Evolutionary conservation across 2,329 filamentous ascomycete species (phyloP).

Genomic region (Xylariales sp.): DNA sequence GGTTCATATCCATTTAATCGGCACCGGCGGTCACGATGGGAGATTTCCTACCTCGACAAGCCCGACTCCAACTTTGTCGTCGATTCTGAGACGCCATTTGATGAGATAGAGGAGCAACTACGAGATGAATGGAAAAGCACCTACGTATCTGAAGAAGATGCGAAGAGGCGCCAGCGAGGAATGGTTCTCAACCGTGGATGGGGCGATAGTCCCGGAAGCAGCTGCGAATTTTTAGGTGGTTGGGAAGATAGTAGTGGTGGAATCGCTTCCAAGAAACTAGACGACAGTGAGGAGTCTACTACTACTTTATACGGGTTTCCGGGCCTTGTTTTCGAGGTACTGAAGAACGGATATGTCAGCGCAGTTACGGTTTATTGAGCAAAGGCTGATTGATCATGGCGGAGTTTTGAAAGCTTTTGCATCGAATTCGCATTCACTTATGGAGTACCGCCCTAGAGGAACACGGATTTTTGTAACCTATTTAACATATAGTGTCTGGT

Average conservation of each 20-base stretch:
- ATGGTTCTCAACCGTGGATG: conserved; percentile 94
- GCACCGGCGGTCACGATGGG: conserved; percentile 90
- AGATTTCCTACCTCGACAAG: conserved; percentile 70
- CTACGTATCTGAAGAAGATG: conserved; percentile 67
- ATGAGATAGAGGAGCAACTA: conserved; percentile 76
- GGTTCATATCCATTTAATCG: conserved; percentile 98
- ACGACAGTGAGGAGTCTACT: conserved; percentile 67
- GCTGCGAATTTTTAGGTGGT: conserved; percentile 83
- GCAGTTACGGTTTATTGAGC: conserved; percentile 86
- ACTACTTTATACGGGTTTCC: conserved; percentile 95
- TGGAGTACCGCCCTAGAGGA: conserved; percentile 4
- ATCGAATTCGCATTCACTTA: background rate
- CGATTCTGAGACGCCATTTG: conserved; percentile 82
- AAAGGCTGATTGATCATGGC: background rate
- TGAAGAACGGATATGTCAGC: conserved; percentile 91
- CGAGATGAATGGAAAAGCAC: conserved; percentile 76
- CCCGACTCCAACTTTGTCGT: conserved; percentile 59
- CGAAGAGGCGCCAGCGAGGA: conserved; percentile 67
- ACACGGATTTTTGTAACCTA: background rate
- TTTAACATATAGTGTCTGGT: background rate
- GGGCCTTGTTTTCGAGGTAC: conserved; percentile 92
- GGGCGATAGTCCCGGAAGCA: conserved; percentile 91
- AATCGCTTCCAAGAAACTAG: conserved; percentile 63
- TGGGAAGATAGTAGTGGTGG: conserved; percentile 80
- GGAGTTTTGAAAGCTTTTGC: conserved; percentile 7